A percentile compares a stretch with the other conserved stretches of the same genome.
These are phyloP conservation scores for Phytophthora sp. DNA, from an alignment of 352 stramenopile genomes.

Conservation along the genomic window DNA sequence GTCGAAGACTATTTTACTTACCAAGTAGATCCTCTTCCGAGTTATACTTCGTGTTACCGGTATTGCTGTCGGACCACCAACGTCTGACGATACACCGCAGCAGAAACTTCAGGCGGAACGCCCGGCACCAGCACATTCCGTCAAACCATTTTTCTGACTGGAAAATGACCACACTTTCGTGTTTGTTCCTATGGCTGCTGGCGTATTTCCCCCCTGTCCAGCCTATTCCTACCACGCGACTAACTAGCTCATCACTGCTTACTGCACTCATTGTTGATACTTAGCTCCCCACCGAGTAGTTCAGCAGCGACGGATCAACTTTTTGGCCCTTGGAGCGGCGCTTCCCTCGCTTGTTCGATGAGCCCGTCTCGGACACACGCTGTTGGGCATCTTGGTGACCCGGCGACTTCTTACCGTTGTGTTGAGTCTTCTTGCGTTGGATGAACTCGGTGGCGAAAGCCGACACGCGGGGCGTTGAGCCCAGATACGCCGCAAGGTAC, in stretches of 20 bases:
- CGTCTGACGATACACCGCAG: too few relatives aligned
- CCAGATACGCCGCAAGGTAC: constrained; percentile 97
- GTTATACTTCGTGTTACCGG: too few relatives aligned
- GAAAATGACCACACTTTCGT: too few relatives aligned
- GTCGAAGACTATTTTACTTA: too few relatives aligned
- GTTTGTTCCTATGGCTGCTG: constrained; percentile 24
- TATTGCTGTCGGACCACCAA: too few relatives aligned
- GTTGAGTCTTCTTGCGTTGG: constrained; percentile 87
- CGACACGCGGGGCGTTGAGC: constrained; percentile 94
- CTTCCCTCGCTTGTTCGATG: constrained; percentile 61
- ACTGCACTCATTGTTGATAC: constrained; percentile 2
- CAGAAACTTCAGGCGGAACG: too few relatives aligned
- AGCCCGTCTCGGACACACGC: constrained; percentile 39
- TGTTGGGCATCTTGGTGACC: constrained; percentile 27
- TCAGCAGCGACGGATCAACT: constrained; percentile 75
- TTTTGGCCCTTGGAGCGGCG: constrained; percentile 73
- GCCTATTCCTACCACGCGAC: constrained; percentile 29
- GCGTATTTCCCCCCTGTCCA: constrained; percentile 1
- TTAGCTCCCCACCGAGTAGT: constrained; percentile 68
- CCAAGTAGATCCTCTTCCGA: too few relatives aligned
- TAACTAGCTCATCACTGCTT: constrained; percentile 30
- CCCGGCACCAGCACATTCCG: not conserved
- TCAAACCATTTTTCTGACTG: too few relatives aligned
- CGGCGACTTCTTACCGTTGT: constrained; percentile 50
- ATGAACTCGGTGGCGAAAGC: constrained; percentile 98